Conservation (phyloP, 805 yeast species). For the Ogataea trehalophila region DNA sequence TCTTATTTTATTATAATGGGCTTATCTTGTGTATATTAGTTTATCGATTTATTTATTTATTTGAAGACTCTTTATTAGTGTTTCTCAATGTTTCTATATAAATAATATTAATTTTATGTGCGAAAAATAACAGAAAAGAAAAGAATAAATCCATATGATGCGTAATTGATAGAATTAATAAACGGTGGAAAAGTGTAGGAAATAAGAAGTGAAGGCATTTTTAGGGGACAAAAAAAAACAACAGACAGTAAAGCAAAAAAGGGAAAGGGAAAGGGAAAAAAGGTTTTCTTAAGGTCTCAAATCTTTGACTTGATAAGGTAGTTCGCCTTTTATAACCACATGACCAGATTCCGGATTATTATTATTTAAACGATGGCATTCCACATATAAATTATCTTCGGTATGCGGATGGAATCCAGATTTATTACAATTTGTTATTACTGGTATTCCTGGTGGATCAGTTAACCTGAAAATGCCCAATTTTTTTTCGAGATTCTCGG, state of each 20-base stretch:
- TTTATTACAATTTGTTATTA: constrained; percentile 45
- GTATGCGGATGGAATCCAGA: constrained; percentile 61
- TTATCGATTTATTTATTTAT: not conserved
- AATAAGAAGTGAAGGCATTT: not conserved
- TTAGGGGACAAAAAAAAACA: not conserved
- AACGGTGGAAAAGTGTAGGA: too few species aligned
- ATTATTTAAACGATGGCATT: constrained; percentile 34
- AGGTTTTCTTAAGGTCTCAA: constrained; percentile 30
- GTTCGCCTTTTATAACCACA: constrained; percentile 38
- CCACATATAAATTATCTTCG: constrained; percentile 44
- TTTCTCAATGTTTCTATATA: not conserved
- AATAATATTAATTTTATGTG: not conserved
- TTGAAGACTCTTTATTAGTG: not conserved
- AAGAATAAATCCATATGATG: not conserved
- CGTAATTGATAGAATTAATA: too few species aligned
- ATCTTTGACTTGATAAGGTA: constrained; percentile 48
- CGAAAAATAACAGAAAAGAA: not conserved
- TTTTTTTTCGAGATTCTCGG: constrained; percentile 34
- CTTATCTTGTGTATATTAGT: not conserved
- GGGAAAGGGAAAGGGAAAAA: not conserved
- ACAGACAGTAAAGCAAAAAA: too few species aligned
- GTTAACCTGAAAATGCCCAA: constrained; percentile 58
- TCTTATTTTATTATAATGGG: not conserved
- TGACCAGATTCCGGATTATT: constrained; percentile 38
- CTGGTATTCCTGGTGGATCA: constrained; percentile 59